phyloP scores from a whole-genome alignment of 2,329 filamentous ascomycete species.

The Penicillium brasilianum region DNA sequence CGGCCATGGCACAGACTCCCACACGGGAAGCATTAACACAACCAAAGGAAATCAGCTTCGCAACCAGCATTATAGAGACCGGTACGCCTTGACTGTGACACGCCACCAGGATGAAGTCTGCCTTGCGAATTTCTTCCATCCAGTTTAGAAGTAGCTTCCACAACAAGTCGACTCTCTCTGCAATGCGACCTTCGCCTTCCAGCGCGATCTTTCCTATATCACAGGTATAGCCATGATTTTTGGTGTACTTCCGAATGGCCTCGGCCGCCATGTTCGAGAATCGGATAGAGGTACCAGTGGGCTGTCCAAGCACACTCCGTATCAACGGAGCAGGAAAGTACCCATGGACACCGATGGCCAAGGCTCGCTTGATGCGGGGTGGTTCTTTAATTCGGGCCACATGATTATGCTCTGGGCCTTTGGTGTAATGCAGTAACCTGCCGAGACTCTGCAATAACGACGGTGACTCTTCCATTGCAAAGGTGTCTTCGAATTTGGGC shows the following conservation, averaged over 20 bases:
- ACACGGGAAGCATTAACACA: conserved; percentile 78
- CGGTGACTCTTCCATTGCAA: conserved; percentile 54
- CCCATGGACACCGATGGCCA: conserved; percentile 93
- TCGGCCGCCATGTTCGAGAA: conserved; percentile 88
- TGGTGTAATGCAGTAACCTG: conserved; percentile 56
- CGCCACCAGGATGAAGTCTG: conserved; percentile 89
- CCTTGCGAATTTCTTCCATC: conserved; percentile 85
- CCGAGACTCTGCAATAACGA: conserved; percentile 67
- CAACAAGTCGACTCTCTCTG: conserved; percentile 84
- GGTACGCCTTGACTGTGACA: conserved; percentile 97
- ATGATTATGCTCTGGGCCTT: conserved; percentile 67
- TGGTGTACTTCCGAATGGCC: conserved; percentile 82
- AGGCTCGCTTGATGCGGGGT: conserved; percentile 78
- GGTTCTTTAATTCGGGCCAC: conserved; percentile 72
- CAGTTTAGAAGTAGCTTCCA: conserved; percentile 96
- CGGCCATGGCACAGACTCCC: conserved; percentile 86
- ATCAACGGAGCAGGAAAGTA: conserved; percentile 88
- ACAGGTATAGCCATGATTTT: conserved; percentile 72
- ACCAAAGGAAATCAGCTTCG: conserved; percentile 89
- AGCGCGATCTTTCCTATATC: conserved; percentile 93
- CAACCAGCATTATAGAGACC: conserved; percentile 87
- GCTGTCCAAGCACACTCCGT: conserved; percentile 89
- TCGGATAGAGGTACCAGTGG: conserved; percentile 90
- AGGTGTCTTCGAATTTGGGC: conserved; percentile 55
- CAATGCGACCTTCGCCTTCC: conserved; percentile 91